A percentile compares a stretch with the other conserved stretches of the same genome.
phyloP scores from a whole-genome alignment of 345 rosid species.

The Moricandia arvensis region DNA sequence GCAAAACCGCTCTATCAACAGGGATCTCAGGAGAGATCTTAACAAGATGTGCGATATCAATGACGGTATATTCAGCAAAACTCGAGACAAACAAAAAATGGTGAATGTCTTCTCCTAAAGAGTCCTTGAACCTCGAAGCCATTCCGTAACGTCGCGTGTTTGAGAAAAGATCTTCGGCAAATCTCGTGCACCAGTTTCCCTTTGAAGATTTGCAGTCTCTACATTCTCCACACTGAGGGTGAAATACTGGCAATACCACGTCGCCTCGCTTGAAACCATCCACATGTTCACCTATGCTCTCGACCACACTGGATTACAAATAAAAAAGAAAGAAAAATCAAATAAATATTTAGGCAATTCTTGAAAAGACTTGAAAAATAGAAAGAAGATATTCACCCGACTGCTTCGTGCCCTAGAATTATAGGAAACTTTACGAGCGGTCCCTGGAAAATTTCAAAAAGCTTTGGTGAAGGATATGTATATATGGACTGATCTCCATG shows the following conservation, averaged over 20 bases:
- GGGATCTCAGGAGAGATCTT: conserved; percentile 47
- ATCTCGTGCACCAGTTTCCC: conserved; percentile 53
- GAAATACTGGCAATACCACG: conserved; percentile 55
- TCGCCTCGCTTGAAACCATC: conserved; percentile 54
- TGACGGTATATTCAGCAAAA: conserved; percentile 70
- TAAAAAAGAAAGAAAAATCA: background rate
- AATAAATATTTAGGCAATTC: background rate
- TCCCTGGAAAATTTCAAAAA: conserved; percentile 35
- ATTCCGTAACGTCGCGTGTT: conserved; percentile 57
- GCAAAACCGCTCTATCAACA: conserved; percentile 50
- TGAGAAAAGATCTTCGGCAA: background rate
- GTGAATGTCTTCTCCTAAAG: conserved; percentile 49
- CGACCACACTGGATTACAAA: conserved; percentile 49
- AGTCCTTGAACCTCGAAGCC: conserved; percentile 51
- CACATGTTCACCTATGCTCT: conserved; percentile 68
- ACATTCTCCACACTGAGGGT: conserved; percentile 52
- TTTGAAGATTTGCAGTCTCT: conserved; percentile 52
- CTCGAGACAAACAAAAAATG: conserved; percentile 62
- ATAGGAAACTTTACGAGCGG: conserved; percentile 49
- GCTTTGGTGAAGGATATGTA: background rate
- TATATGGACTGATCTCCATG: background rate
- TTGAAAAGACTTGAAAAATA: background rate
- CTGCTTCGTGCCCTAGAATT: conserved; percentile 75
- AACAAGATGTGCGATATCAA: conserved; percentile 52
- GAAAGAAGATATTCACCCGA: conserved; percentile 46